Conservation (phyloP, 768 basidiomycete genomes). For the Boletus coccyginus region DNA sequence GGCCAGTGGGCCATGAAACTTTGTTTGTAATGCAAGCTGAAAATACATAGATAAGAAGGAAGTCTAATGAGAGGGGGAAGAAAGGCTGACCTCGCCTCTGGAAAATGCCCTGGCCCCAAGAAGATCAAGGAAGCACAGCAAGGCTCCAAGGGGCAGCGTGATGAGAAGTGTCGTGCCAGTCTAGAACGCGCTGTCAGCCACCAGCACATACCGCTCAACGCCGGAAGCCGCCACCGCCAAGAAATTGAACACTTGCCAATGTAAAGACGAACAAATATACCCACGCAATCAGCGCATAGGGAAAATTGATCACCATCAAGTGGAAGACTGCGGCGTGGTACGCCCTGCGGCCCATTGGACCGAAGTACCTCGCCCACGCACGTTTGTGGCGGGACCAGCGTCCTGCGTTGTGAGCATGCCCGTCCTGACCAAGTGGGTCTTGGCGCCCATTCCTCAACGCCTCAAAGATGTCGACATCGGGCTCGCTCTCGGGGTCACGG, state of each 20-base stretch:
- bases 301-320: slow-evolving; percentile 72
- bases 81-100: slow-evolving; percentile 57
- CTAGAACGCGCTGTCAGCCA: slow-evolving; percentile 37
- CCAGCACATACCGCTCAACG: slow-evolving; percentile 9
- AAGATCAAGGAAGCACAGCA: slow-evolving; percentile 75
- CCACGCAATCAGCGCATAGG: slow-evolving; percentile 76
- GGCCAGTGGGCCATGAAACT: slow-evolving; percentile 66
- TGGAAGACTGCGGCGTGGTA: slow-evolving; percentile 71
- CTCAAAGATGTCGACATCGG: slow-evolving; percentile 36
- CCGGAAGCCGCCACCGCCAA: not conserved
- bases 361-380: slow-evolving; percentile 58
- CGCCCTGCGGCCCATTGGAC: slow-evolving; percentile 51
- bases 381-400: slow-evolving; percentile 15
- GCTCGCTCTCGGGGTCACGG: slow-evolving; percentile 45
- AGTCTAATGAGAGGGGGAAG: not conserved
- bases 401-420: not conserved
- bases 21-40: slow-evolving; percentile 64
- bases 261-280: slow-evolving; percentile 79
- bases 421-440: slow-evolving; percentile 8
- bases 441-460: slow-evolving; percentile 20
- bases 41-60: slow-evolving; percentile 12
- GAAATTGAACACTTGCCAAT: slow-evolving; percentile 49
- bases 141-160: slow-evolving; percentile 71
- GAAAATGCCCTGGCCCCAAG: slow-evolving; percentile 71
- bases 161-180: slow-evolving; percentile 78